Percentiles rank a stretch among this genome's conserved stretches.
phyloP scores from a whole-genome alignment of 108 stramenopile genomes.

The Mayamaea pseudoterrestris region DNA sequence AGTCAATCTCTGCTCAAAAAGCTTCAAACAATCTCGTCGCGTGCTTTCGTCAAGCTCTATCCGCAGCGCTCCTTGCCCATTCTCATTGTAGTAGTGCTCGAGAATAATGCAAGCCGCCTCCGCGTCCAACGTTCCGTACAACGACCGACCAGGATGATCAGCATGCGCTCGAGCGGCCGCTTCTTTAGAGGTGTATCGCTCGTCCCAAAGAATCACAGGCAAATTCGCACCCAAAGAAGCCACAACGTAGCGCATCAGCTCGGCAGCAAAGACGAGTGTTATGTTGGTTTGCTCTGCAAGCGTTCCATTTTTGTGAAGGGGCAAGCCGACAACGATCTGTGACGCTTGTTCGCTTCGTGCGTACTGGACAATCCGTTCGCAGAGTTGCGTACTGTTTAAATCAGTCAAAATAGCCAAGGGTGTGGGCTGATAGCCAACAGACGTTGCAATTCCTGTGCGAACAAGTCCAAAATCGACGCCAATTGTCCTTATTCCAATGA shows the following conservation, averaged over 20 bases:
- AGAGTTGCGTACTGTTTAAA: conserved; percentile 28
- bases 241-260: conserved; percentile 16
- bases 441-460: conserved; percentile 64
- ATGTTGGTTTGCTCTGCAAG: conserved; percentile 54
- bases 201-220: conserved; percentile 61
- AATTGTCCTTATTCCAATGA: conserved; percentile 41
- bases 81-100: conserved; percentile 62
- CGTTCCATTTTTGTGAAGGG: conserved; percentile 70
- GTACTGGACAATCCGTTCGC: conserved; percentile 25
- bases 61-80: conserved; percentile 28
- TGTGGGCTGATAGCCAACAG: conserved; percentile 55
- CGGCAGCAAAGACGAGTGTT: conserved; percentile 40
- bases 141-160: conserved; percentile 18
- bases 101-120: conserved; percentile 76
- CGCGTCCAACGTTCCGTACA: conserved; percentile 49
- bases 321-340: conserved; percentile 63
- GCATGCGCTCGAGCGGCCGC: conserved; percentile 39
- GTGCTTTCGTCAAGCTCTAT: conserved; percentile 9
- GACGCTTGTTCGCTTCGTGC: conserved; percentile 32
- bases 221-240: conserved; percentile 27
- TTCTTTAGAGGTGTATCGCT: conserved; percentile 73
- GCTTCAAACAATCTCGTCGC: conserved; percentile 11
- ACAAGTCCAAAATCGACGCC: conserved; percentile 75
- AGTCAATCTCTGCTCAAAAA: conserved; percentile 9
- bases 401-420: conserved; percentile 46